phyloP scores from a whole-genome alignment of 441 rosid species.

The Pelargonium cotyledonis region DNA sequence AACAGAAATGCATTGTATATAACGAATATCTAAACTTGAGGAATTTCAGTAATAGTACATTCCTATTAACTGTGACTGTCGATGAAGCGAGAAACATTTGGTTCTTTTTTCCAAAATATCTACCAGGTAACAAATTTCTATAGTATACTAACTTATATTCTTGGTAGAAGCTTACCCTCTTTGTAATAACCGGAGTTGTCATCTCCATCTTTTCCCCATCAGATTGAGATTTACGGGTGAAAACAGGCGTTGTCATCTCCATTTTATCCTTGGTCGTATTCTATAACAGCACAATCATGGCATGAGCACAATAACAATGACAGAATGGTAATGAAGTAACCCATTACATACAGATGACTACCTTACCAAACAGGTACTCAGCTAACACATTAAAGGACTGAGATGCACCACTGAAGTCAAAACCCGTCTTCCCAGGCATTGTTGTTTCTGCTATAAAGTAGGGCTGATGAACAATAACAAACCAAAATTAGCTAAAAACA shows the following conservation, averaged over 20 bases:
- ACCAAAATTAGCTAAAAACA: constrained; percentile 7
- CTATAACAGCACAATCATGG: constrained; percentile 27
- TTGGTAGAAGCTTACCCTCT: constrained; percentile 36
- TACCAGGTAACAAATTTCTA: background rate
- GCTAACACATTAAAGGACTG: constrained; percentile 80
- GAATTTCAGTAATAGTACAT: background rate
- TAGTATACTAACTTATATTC: background rate
- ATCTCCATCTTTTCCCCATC: constrained; percentile 79
- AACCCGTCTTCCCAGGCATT: constrained; percentile 74
- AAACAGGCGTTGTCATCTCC: constrained; percentile 92
- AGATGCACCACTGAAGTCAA: constrained; percentile 68
- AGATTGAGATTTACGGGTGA: constrained; percentile 50
- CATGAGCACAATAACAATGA: constrained; percentile 15
- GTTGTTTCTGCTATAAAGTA: constrained; percentile 77
- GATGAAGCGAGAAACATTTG: background rate
- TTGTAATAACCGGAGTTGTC: constrained; percentile 84
- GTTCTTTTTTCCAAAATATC: background rate
- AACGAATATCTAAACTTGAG: background rate
- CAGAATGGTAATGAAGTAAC: background rate
- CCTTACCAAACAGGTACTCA: constrained; percentile 95
- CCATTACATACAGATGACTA: constrained; percentile 21
- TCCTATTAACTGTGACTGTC: background rate
- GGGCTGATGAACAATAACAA: constrained; percentile 36
- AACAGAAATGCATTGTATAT: background rate
- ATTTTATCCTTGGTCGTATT: constrained; percentile 51